Base-by-base conservation (phyloP, 768 basidiomycete species). In the Suillus ampliporus region DNA sequence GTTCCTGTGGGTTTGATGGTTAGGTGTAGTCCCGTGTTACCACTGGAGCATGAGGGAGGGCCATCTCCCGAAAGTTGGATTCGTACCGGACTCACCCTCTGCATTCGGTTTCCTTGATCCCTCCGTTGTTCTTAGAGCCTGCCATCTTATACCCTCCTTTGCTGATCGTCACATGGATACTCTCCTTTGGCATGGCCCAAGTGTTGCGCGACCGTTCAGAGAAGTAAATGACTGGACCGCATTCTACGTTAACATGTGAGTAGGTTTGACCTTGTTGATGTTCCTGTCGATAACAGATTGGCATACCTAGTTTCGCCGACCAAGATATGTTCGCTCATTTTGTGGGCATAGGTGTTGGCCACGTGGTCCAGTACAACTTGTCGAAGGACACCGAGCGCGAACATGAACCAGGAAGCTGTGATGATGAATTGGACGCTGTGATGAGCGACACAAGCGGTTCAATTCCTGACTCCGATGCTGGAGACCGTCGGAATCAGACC, bases 321-420 rank as follows among this genome's bases (percentile, higher is more conserved):
- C 67, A 76, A 4, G 79, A 82, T 44, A 82, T 78, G 78, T 63
- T 77, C 17, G 74, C 77, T 71, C 69, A 74, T 11, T 78, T 68
- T 60, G 57, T 65, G 17, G 73, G 72, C 5, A 64, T 70, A 7
- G 78, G 72, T 2, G 60, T 78, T 37, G 77, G 78, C 21, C 75
- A 78, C 41, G 28, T 37, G 34, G 28, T 23, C 13, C 31, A 60
- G 38, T 52, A 23, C 17, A 7, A 3, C n/a, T 21, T 47, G 34
- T 37, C 57, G 17, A 35, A 26, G 14, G 26, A 5, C 1, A 28
- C 47, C 9, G 13, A 38, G 37, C 9, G 9, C 37, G 9, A 38
- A 31, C 31, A 31, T 31, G 31, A 6, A 31, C 31, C 31, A 31
- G 31, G 31, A 31, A 31, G 31, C 6, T 31, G 31, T 38, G 37